Conservation (phyloP, 495 filamentous ascomycete genomes). For the Daldinia caldariorum region DNA sequence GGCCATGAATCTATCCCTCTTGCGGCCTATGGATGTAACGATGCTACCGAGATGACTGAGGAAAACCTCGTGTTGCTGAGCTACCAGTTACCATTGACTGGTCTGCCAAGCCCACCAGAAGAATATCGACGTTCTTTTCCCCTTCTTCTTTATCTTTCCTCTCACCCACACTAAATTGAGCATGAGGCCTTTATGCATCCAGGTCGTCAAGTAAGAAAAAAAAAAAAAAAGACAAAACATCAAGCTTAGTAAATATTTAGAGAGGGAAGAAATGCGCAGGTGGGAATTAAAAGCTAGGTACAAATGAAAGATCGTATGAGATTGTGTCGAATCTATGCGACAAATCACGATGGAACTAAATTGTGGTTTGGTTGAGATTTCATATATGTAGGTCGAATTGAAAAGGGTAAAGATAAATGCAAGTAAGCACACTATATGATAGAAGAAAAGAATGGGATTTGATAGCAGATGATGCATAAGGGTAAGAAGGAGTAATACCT, state of each 20-base stretch:
- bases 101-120: conserved; percentile 31
- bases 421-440: not conserved
- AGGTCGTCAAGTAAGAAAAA: too few species aligned
- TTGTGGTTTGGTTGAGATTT: conserved; percentile 2
- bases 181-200: not conserved
- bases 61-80: conserved; percentile 48
- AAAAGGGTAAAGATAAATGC: not conserved
- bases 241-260: too few species aligned
- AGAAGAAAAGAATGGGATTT: not conserved
- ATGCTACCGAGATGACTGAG: conserved; percentile 45
- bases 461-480: too few species aligned
- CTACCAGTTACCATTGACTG: conserved; percentile 31
- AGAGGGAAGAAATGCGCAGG: not conserved
- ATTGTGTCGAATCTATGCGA: too few species aligned
- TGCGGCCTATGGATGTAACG: conserved; percentile 31
- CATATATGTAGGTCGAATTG: not conserved
- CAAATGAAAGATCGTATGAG: not conserved
- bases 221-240: not conserved
- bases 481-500: not conserved
- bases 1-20: conserved; percentile 29
- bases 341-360: not conserved
- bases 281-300: not conserved
- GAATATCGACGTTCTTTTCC: conserved; percentile 6
- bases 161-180: not conserved
- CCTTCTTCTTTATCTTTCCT: not conserved